phyloP scores from a whole-genome alignment of 148 eudicot species.

The Cornus suecica region DNA sequence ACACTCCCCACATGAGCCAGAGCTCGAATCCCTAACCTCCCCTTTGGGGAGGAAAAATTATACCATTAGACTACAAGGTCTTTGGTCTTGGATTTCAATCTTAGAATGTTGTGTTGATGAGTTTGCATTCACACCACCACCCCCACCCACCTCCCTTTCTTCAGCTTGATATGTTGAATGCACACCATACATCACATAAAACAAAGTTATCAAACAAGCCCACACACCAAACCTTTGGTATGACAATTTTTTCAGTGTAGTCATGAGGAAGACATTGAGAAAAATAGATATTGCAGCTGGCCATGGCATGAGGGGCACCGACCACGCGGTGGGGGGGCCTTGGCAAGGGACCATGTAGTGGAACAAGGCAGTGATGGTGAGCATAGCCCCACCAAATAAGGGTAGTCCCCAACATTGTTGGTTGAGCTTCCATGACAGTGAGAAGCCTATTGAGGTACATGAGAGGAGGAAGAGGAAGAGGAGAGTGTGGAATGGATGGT shows the following conservation, averaged over 20 bases:
- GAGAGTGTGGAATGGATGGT: conserved; percentile 37
- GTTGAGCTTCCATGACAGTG: conserved; percentile 53
- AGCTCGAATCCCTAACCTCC: too few species aligned
- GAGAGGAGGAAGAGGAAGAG: conserved; percentile 57
- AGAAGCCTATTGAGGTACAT: conserved; percentile 45
- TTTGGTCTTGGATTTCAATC: conserved; percentile 42
- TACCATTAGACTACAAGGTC: too few species aligned
- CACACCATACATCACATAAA: conserved; percentile 68
- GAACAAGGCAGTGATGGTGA: conserved; percentile 43
- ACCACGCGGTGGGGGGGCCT: conserved; percentile 35
- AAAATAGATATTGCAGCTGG: conserved; percentile 62
- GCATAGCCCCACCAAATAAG: conserved; percentile 26
- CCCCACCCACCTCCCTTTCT: conserved; percentile 27
- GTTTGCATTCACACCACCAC: conserved; percentile 24
- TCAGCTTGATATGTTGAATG: conserved; percentile 65
- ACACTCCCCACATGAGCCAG: too few species aligned
- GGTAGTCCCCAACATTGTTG: conserved; percentile 41
- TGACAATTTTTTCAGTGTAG: conserved; percentile 43
- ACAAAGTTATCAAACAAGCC: conserved; percentile 53
- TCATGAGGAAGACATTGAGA: conserved; percentile 70
- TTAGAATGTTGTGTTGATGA: conserved; percentile 35
- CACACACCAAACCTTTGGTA: conserved; percentile 64
- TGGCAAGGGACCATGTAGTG: conserved; percentile 31
- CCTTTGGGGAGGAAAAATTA: too few species aligned
- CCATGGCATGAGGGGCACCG: conserved; percentile 82